A percentile compares a stretch with the other conserved stretches of the same genome.
These are phyloP conservation scores for Fusarium graminum DNA, from an alignment of 2,329 filamentous ascomycete species.

Conservation along the genomic window DNA sequence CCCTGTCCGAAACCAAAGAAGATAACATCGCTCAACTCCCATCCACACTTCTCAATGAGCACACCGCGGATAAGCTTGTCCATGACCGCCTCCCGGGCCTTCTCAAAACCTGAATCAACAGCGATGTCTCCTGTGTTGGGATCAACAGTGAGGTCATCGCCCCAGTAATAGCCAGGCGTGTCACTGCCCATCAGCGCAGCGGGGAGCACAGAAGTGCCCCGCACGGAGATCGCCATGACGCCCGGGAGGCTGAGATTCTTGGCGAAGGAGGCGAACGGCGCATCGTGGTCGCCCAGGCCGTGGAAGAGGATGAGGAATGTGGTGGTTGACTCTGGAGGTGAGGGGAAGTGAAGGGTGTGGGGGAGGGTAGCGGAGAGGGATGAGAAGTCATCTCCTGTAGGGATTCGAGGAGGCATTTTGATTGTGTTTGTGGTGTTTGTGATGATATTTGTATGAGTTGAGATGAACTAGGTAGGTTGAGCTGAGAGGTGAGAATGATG, in stretches of 20 bases:
- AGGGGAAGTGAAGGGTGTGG: slow-evolving; percentile 63
- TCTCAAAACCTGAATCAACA: slow-evolving; percentile 71
- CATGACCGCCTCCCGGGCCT: slow-evolving; percentile 61
- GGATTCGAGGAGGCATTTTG: slow-evolving; percentile 63
- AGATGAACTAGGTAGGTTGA: background rate
- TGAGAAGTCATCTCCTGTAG: slow-evolving; percentile 64
- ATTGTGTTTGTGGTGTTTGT: slow-evolving; percentile 7
- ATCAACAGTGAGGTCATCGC: slow-evolving; percentile 72
- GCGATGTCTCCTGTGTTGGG: slow-evolving; percentile 66
- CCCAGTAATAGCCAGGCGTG: slow-evolving; percentile 70
- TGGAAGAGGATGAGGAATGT: slow-evolving; percentile 86
- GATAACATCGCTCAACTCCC: slow-evolving; percentile 69
- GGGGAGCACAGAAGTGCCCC: slow-evolving; percentile 77
- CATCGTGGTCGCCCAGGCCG: slow-evolving; percentile 82
- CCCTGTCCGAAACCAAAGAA: slow-evolving; percentile 78
- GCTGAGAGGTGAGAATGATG: slow-evolving; percentile 8
- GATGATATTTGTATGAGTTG: slow-evolving; percentile 6
- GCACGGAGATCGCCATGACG: slow-evolving; percentile 79
- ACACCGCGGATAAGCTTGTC: slow-evolving; percentile 64
- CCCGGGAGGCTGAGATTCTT: slow-evolving; percentile 79
- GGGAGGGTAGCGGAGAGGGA: slow-evolving; percentile 52
- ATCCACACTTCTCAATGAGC: slow-evolving; percentile 69
- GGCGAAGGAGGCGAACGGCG: slow-evolving; percentile 77
- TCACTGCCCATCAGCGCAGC: slow-evolving; percentile 67
- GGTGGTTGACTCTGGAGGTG: slow-evolving; percentile 71